Percentiles rank a stretch among this genome's conserved stretches.
Evolutionary conservation across 1,284 basidiomycete species (phyloP).

Genomic region (Marasmius tenuissimus): DNA sequence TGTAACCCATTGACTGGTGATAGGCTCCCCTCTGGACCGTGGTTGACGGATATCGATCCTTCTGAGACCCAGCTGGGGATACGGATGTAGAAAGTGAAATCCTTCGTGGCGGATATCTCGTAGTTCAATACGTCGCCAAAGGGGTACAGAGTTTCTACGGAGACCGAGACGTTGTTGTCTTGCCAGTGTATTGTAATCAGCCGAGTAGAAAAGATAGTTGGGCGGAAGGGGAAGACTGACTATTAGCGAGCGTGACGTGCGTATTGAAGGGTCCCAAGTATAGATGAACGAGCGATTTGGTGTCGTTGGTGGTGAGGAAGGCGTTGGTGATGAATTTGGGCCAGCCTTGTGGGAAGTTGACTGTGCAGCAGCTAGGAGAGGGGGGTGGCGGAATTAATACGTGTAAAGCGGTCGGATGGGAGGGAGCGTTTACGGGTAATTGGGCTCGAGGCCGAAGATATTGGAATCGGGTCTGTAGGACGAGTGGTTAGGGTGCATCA

Average conservation of each 20-base stretch:
- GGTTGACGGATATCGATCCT: conserved; percentile 50
- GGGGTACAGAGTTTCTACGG: conserved; percentile 55
- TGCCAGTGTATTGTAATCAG: not conserved
- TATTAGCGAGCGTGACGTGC: conserved; percentile 39
- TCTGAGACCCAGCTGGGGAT: conserved; percentile 56
- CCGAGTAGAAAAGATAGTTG: not conserved
- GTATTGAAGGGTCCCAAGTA: conserved; percentile 55
- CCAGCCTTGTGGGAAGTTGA: conserved; percentile 61
- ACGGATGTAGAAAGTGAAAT: conserved; percentile 54
- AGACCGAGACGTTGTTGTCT: conserved; percentile 46
- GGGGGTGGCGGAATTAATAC: too few species aligned
- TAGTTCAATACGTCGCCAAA: conserved; percentile 53
- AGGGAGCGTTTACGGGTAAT: conserved; percentile 48
- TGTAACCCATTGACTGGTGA: conserved; percentile 47
- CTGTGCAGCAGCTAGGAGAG: conserved; percentile 55
- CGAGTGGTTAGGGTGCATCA: not conserved
- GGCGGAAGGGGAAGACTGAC: too few species aligned
- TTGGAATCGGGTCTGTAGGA: conserved; percentile 50
- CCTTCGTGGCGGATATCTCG: conserved; percentile 44
- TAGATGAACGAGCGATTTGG: conserved; percentile 49
- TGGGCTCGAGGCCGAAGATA: conserved; percentile 51
- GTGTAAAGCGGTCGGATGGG: too few species aligned
- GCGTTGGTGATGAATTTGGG: conserved; percentile 60
- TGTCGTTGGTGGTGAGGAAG: conserved; percentile 50
- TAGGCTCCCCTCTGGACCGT: conserved; percentile 32